Evolutionary conservation across 2,329 filamentous ascomycete species (phyloP), one percentile per base, ranked within the genome.

Genomic region (Magnaporthales sp.): DNA sequence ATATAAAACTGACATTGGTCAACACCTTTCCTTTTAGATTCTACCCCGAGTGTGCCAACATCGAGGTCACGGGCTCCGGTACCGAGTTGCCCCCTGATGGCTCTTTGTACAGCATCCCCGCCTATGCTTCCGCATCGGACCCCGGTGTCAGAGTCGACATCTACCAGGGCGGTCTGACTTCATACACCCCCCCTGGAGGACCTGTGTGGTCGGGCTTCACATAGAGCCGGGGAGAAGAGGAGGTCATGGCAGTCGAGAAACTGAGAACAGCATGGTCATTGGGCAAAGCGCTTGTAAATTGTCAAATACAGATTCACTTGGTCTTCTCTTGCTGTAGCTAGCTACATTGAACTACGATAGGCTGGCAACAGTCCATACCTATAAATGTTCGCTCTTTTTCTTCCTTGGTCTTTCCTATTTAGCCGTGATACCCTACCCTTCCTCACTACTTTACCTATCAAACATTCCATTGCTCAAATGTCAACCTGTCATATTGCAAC

Each of bases 11-110:
- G 4, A 6, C 32, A 4, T 8, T 32, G n/a, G n/a, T n/a, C n/a
- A n/a, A n/a, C n/a, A n/a, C n/a, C n/a, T 32, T 32, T 32, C 9
- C 31, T 83, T 84, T 74, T 85, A 58, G 54, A 22, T 84, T 84
- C 74, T 86, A 86, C 71, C 80, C 83, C 13, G 84, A 86, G 74
- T 86, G 84, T 69, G 83, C 83, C 0, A 83, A 86, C 73, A 72
- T 86, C 61, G 77, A 74, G 22, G 79, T 86, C 13, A 80, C 80
- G 3, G 83, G 83, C 24, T 78, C 76, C 31, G 83, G 84, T 10
- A 78, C 74, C 11, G 79, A 76, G 3, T 71, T 72, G 8, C 82
- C 83, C 0, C 74, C 77, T 27, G 75, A 77, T 10, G 72, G 75
- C 10, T 79, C 74, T 65, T 69, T 84, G 31, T 77, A 80, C 4